Base-by-base conservation (phyloP, 345 rosid genomes). In the Salix koriyanagi region DNA sequence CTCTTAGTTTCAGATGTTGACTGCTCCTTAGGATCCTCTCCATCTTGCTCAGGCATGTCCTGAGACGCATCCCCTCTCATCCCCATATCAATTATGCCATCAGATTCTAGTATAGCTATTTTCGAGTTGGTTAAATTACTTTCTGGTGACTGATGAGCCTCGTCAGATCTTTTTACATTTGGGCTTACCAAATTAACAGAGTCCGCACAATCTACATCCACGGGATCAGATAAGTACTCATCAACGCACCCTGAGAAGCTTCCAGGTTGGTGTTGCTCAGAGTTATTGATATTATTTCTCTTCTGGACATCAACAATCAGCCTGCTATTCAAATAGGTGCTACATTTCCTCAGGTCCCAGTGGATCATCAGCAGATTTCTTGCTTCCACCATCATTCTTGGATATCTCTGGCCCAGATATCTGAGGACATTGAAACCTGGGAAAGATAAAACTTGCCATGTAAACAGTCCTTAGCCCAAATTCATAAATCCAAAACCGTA, bases 191-290 rank as follows among this genome's bases (percentile, higher is more conserved):
- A 41, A 78, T 67, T 64, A n/a, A 18, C 69, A 71, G 84, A 88
- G 70, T 84, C 80, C 67, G 77, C 75, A 56, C 82, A 74, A 65
- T 81, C 88, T 64, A 54, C 67, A 58, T 85, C 87, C 7, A 71
- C 73, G 39, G 84, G 85, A 52, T 86, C 88, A 5, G 86, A 79
- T 74, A 85, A 72, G 83, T 75, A 88, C 74, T 79, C 87, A 50
- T 85, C 89, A 67, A 79, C 75, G 70, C 83, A 79, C 18, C 75
- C 79, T 7, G 84, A 79, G 64, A 87, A 82, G 81, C 79, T 82
- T 70, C 82, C 71, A 26, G 75, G 77, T 50, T 83, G 87, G 25
- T 71, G 84, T 52, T 64, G 62, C 25, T 39, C 10, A 8, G 68
- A 65, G 71, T 70, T 80, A 65, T 67, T 76, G 28, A 26, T 54